Conservation (phyloP, 148 eudicot species). For the Amaranthus cruentus region DNA sequence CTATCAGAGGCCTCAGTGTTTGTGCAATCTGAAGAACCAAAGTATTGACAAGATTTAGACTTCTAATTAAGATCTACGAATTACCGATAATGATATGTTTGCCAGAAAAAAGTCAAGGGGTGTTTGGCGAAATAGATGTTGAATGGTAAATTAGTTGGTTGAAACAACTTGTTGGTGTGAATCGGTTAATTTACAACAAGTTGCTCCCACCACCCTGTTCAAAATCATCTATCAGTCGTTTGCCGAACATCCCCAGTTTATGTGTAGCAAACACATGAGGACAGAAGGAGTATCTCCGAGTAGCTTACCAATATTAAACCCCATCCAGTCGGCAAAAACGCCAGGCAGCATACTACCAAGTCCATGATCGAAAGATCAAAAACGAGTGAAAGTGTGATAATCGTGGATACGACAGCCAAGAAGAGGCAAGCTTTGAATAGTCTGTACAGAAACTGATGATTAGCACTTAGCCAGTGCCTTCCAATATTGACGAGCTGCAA, state of each 20-base stretch:
- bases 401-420: conserved; percentile 61
- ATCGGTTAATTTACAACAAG: too few species aligned
- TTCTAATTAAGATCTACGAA: background rate
- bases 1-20: conserved; percentile 57
- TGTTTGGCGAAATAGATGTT: too few species aligned
- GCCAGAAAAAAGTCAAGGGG: too few species aligned
- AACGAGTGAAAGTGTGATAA: conserved; percentile 52
- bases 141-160: too few species aligned
- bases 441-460: conserved; percentile 72
- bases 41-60: background rate
- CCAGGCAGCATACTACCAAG: conserved; percentile 77
- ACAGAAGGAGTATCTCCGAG: background rate
- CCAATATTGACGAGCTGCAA: conserved; percentile 65
- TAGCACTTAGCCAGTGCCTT: conserved; percentile 55
- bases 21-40: conserved; percentile 54
- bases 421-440: conserved; percentile 76
- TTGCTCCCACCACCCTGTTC: too few species aligned
- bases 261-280: too few species aligned
- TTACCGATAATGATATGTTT: too few species aligned
- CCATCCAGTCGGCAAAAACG: conserved; percentile 95
- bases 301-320: conserved; percentile 74
- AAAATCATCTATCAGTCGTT: too few species aligned
- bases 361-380: conserved; percentile 68
- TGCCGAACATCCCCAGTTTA: background rate
- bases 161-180: too few species aligned